Conservation (phyloP, 2,329 filamentous ascomycete species). For the Aspergillus novofumigatus region DNA sequence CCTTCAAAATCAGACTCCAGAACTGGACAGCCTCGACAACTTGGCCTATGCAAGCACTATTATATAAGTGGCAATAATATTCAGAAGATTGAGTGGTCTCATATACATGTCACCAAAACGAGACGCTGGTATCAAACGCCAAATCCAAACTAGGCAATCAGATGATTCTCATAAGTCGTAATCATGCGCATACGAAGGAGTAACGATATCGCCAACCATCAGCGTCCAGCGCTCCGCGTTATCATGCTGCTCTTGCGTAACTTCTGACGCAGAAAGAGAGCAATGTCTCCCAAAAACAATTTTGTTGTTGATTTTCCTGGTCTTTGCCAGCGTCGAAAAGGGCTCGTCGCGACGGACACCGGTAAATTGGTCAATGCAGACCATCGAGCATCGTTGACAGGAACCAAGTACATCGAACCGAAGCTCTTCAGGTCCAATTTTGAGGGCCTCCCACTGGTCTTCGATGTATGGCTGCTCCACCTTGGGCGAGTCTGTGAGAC, state of each 20-base stretch:
- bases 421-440: constrained; percentile 51
- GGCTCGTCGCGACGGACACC: constrained; percentile 77
- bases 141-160: not conserved
- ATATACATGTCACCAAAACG: too few relatives aligned
- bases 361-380: constrained; percentile 85
- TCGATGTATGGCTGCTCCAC: constrained; percentile 66
- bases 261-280: constrained; percentile 36
- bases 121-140: not conserved
- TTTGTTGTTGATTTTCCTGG: constrained; percentile 74
- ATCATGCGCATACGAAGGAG: constrained; percentile 24
- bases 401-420: constrained; percentile 65
- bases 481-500: constrained; percentile 40
- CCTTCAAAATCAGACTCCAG: not conserved
- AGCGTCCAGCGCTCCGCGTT: constrained; percentile 23
- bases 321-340: constrained; percentile 83
- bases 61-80: not conserved
- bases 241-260: constrained; percentile 11
- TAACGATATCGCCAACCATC: constrained; percentile 39
- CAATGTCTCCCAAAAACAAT: constrained; percentile 85
- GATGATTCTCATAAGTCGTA: constrained; percentile 1
- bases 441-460: constrained; percentile 68
- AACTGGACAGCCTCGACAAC: too few relatives aligned
- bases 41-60: not conserved
- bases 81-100: not conserved
- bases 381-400: constrained; percentile 91